Conservation (phyloP, 257 asterid genomes). For the Solanum pennellii region DNA sequence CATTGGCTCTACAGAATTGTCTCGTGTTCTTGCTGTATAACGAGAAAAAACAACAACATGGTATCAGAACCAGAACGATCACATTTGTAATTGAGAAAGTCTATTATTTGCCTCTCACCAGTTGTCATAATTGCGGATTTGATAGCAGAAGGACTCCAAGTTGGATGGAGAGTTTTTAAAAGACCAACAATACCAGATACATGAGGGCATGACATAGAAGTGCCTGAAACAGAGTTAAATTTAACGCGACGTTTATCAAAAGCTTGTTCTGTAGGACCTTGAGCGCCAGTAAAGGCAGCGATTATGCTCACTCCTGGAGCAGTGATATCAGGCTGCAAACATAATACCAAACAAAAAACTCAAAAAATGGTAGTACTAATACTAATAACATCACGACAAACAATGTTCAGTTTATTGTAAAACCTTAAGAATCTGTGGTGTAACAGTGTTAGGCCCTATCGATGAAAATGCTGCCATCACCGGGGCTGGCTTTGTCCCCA, state of each 20-base stretch:
- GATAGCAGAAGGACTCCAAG: conserved; percentile 96
- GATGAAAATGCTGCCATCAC: conserved; percentile 90
- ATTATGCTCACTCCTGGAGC: conserved; percentile 92
- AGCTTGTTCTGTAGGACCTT: conserved; percentile 58
- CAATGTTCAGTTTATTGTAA: neutral
- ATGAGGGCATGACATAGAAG: conserved; percentile 98
- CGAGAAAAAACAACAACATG: neutral
- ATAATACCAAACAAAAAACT: neutral
- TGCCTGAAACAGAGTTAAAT: conserved; percentile 68
- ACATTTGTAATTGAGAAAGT: neutral
- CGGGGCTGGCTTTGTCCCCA: conserved; percentile 74
- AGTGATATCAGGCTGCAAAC: conserved; percentile 83
- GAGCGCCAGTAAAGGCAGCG: conserved; percentile 69
- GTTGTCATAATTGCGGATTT: conserved; percentile 82
- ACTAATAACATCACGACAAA: neutral
- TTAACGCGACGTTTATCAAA: conserved; percentile 47
- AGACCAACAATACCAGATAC: conserved; percentile 82
- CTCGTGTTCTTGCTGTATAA: conserved; percentile 50
- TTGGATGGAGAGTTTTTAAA: conserved; percentile 64
- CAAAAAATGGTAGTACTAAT: neutral
- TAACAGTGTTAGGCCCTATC: conserved; percentile 53
- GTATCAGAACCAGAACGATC: neutral
- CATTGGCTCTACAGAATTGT: conserved; percentile 48
- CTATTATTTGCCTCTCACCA: conserved; percentile 15
- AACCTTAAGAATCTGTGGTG: conserved; percentile 79